Evolutionary conservation across 2,329 filamentous ascomycete species (phyloP).

Genomic region (Zymoseptoria pseudotritici): DNA sequence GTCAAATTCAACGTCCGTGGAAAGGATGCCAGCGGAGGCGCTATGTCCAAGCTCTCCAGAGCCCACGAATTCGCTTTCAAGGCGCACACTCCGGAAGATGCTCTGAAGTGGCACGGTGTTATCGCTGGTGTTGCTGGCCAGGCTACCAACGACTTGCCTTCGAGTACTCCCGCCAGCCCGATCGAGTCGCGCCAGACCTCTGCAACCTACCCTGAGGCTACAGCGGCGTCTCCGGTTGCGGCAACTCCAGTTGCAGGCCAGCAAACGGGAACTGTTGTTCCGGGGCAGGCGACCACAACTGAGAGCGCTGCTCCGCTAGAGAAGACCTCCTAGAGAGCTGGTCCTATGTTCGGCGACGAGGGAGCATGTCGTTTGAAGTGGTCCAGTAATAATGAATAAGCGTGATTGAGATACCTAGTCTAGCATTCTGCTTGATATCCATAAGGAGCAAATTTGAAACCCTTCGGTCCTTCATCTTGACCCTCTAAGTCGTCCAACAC

Average conservation of each 20-base stretch:
- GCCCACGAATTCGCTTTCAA: constrained; percentile 79
- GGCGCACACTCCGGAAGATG: constrained; percentile 71
- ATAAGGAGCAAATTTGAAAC: background rate
- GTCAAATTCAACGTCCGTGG: constrained; percentile 92
- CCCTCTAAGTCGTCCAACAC: no score
- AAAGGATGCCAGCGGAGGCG: constrained; percentile 75
- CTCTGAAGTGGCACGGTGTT: constrained; percentile 75
- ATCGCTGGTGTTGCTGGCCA: constrained; percentile 56
- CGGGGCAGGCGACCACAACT: background rate
- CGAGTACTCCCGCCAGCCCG: constrained; percentile 26
- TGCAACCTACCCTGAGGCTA: background rate
- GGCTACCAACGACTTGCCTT: constrained; percentile 35
- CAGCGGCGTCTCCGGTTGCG: background rate
- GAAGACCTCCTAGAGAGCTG: background rate
- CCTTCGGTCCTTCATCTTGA: no score
- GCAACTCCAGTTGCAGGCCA: background rate
- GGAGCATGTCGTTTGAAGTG: no score
- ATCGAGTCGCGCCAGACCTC: background rate
- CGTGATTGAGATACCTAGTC: background rate
- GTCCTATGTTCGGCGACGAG: no score
- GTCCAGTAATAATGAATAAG: background rate
- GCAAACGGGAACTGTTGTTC: background rate
- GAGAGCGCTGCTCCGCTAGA: background rate
- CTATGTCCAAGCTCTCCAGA: constrained; percentile 72
- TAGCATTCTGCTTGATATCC: background rate